Base-by-base conservation (phyloP, 306 rosid genomes). In the Pyrus bretschneideri region DNA sequence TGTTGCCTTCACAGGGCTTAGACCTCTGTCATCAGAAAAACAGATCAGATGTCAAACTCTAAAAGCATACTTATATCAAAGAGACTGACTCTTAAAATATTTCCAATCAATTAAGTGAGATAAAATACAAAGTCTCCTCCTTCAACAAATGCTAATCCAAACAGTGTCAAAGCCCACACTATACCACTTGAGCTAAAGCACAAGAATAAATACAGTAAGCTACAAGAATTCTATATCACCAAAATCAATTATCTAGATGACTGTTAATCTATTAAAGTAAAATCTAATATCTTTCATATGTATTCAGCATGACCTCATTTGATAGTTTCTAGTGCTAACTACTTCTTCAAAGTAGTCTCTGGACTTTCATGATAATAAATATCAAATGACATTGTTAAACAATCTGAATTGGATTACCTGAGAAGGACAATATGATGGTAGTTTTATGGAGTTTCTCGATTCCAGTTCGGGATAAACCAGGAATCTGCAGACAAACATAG, bases 381-480 rank as follows among this genome's bases (percentile, higher is more conserved):
- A 65, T 31, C 61, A 52, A 71, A 72, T 58, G 78, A 85, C 22
- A 42, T 27, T 52, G n/a, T 61, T 46, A 80, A 38, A 40, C 45
- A 42, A 9, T 72, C 80, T 70, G 21, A 71, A 67, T 67, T 29
- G 71, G 73, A 81, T 65, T 21, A 75, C 97, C 91, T 76, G 91
- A 78, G 84, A 71, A 44, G 91, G 97, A 86, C 97, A 92, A 74
- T 78, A 67, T 38, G 97, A 85, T 44, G 98, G 98, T 76, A 92
- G 82, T 44, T 79, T 67, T 77, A 92, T 77, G 77, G 91, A 86
- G 87, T 90, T 94, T 86, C 98, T 90, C 52, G 96, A 90, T 86
- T 94, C 97, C 76, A 94, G 83, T 85, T 92, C 97, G 22, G 97
- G 98, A 88, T 87, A 90, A 77, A 89, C 91, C 71, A 83, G 82